Evolutionary conservation across 164 flowering plant species (phyloP).

Genomic region (Chloranthus sessilifolius): DNA sequence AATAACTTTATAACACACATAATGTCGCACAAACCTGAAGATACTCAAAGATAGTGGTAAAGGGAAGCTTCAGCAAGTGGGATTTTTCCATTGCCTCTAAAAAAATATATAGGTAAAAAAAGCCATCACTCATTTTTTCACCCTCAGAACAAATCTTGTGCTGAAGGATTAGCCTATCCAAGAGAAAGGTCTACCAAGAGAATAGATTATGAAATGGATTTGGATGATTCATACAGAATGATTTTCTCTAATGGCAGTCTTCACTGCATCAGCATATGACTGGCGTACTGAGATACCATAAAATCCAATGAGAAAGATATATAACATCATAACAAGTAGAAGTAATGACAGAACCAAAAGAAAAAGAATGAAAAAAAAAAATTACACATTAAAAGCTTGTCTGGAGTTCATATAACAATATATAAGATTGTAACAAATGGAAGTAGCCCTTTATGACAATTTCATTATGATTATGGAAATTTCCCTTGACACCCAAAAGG

Average conservation of each 20-base stretch:
- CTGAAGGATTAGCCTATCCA: neutral
- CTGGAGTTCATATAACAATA: no score
- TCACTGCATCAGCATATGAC: constrained; percentile 51
- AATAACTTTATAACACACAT: no score
- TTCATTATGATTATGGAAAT: no score
- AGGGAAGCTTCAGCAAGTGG: constrained; percentile 65
- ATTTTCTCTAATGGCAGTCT: constrained; percentile 51
- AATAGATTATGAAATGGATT: no score
- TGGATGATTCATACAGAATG: constrained; percentile 49
- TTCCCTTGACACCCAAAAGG: no score
- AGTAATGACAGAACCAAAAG: no score
- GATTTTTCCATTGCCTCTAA: constrained; percentile 64
- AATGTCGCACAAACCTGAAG: constrained; percentile 98
- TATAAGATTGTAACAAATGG: no score
- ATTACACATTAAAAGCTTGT: no score
- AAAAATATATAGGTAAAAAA: no score
- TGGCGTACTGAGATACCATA: constrained; percentile 43
- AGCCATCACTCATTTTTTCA: neutral
- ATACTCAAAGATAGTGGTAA: constrained; percentile 86
- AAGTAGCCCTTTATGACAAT: no score
- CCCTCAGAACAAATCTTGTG: neutral
- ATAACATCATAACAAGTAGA: no score
- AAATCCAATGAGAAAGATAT: neutral
- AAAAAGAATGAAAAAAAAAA: no score
- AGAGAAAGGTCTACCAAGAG: constrained; percentile 3